A percentile compares a stretch with the other conserved stretches of the same genome.
phyloP scores from a whole-genome alignment of 2,329 filamentous ascomycete genomes.

The Didymella lethalis region DNA sequence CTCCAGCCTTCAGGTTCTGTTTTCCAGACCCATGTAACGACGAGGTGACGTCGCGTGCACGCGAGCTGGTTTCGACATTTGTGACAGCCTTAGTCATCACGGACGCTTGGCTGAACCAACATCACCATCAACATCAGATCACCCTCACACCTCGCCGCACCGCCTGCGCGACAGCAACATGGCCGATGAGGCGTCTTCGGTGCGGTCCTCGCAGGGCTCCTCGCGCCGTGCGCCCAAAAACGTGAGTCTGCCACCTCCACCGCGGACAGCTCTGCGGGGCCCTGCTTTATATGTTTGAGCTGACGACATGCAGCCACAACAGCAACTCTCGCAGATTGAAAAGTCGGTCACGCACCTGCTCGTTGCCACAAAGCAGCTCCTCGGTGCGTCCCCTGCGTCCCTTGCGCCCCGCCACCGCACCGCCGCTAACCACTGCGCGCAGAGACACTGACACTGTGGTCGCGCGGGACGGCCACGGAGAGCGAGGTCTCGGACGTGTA shows the following conservation, averaged over 20 bases:
- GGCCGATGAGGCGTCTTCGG: conserved; percentile 36
- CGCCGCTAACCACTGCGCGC: conserved; percentile 24
- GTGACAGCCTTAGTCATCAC: background rate
- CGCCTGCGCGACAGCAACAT: conserved; percentile 23
- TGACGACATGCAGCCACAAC: conserved; percentile 63
- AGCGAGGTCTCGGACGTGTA: conserved; percentile 98
- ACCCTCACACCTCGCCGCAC: conserved; percentile 8
- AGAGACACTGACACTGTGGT: conserved; percentile 98
- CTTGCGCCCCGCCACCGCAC: conserved; percentile 10
- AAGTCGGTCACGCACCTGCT: conserved; percentile 93
- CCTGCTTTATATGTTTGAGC: background rate
- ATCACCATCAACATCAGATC: background rate
- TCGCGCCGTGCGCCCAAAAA: conserved; percentile 49
- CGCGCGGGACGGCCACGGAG: conserved; percentile 87
- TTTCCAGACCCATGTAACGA: background rate
- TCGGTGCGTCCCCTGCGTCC: conserved; percentile 52
- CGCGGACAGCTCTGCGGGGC: background rate
- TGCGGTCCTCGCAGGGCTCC: conserved; percentile 57
- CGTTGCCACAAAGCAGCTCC: conserved; percentile 95
- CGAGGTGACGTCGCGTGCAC: background rate
- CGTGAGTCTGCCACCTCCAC: conserved; percentile 35
- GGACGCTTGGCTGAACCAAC: background rate
- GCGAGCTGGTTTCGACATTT: background rate
- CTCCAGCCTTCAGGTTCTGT: background rate
- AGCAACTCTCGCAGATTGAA: conserved; percentile 94